Evolutionary conservation across 1,139 yeast genomes (phyloP), one percentile per base, ranked within the genome.

Genomic region (Yamadazyma trypodendri): DNA sequence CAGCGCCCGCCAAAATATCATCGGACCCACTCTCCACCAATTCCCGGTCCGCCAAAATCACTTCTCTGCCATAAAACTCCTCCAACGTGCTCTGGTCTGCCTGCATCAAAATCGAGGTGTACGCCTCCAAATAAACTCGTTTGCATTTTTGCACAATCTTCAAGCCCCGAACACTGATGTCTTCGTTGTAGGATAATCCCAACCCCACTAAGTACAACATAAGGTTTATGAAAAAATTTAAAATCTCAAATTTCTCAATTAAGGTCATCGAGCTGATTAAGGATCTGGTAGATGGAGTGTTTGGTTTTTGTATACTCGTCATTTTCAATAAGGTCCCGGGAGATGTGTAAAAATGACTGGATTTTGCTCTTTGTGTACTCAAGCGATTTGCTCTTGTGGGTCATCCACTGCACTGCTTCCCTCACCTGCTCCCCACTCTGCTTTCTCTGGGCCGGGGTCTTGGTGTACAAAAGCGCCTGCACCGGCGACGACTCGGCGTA

Each of bases 71-170:
- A 56, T 92, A 92, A 55, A 83, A 88, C 52, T 77, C 73, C 55
- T 89, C 97, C 40, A 84, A 58, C 10, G 72, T 58, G 38, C 71
- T 77, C 55, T 80, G 69, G 50, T 84, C 79, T 5, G 97, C 95
- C 20, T 96, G 90, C 97, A 92, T 90, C 45, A 92, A 71, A 47
- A 92, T 90, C 34, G 96, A 85, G 2, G 98, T 92, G 63, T 92
- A 92, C 2, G 96, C 97, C 64, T 92, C 98, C 42, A 92, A 72
- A 52, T 92, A 92, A 10, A 92, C 96, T 30, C 96, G 72, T 55
- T 84, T 80, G 65, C 97, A 90, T 60, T 74, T 77, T 52, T 75
- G 81, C 38, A 92, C 89, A 3, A 84, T 77, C 55, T 90, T 92
- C 30, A 92, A 72, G 1, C 98, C 98, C 50, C 97, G 81, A 11